Conservation (phyloP, 228 moss, liverwort and hornwort genomes). For the Sphagnum fallax region DNA sequence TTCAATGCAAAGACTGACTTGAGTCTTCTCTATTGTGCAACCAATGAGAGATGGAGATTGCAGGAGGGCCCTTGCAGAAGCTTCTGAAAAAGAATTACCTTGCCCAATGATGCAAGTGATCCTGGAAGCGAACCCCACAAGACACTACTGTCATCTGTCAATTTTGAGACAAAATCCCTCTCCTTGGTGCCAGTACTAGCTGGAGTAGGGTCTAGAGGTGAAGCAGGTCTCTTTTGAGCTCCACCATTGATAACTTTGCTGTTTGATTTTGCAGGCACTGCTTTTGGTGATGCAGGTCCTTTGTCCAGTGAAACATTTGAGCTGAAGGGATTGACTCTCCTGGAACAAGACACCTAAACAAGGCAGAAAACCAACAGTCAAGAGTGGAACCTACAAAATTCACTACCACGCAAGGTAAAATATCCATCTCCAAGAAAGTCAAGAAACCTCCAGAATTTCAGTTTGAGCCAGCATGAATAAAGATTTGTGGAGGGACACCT, state of each 20-base stretch:
- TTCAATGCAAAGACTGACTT: no score
- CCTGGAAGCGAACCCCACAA: constrained; percentile 74
- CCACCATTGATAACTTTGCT: constrained; percentile 20
- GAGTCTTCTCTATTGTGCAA: no score
- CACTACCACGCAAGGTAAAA: no score
- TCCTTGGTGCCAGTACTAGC: constrained; percentile 20
- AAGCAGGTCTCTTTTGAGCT: constrained; percentile 20
- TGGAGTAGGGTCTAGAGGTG: constrained; percentile 29
- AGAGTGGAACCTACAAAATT: no score
- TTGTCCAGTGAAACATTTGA: constrained; percentile 28
- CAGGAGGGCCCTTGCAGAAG: no score
- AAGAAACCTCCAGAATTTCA: no score
- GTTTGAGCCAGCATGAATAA: no score
- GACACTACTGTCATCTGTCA: constrained; percentile 86
- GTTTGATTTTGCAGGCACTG: constrained; percentile 10
- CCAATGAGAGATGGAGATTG: no score
- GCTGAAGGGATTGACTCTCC: constrained; percentile 50
- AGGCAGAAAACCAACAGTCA: no score
- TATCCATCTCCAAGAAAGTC: no score
- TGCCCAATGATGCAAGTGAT: constrained; percentile 57
- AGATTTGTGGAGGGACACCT: no score
- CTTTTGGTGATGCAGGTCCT: constrained; percentile 34
- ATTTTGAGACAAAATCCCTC: constrained; percentile 45
- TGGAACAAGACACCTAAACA: constrained; percentile 61
- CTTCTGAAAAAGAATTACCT: constrained; percentile 29